Conservation (phyloP, 2,329 filamentous ascomycete genomes). For the Diplodia mutila region DNA sequence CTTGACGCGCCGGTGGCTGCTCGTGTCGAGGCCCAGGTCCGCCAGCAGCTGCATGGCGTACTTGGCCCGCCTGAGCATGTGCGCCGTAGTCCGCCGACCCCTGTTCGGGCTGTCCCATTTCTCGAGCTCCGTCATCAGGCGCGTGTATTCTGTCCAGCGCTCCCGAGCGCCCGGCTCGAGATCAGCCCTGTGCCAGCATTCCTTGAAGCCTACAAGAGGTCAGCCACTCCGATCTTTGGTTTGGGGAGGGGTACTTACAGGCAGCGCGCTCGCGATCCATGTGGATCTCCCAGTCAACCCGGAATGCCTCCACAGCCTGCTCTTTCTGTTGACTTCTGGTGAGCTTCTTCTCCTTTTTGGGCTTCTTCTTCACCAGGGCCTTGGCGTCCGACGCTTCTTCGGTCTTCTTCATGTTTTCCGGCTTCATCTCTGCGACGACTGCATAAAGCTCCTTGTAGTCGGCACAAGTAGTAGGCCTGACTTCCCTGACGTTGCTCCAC, state of each 20-base stretch:
- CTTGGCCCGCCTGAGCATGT: background rate
- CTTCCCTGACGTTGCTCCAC: background rate
- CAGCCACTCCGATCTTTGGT: background rate
- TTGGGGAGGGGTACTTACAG: slow-evolving; percentile 31
- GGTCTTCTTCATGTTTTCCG: too few species aligned
- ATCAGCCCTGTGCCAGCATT: slow-evolving; percentile 52
- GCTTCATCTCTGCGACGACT: background rate
- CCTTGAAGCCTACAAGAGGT: slow-evolving; percentile 42
- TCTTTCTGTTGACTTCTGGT: background rate
- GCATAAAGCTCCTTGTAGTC: background rate
- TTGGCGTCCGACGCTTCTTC: background rate
- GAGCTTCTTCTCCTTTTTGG: slow-evolving; percentile 8
- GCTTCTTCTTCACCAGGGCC: background rate
- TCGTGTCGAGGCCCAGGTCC: slow-evolving; percentile 32
- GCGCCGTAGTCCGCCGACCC: background rate
- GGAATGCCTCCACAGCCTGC: slow-evolving; percentile 4
- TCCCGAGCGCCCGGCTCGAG: slow-evolving; percentile 46
- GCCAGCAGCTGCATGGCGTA: slow-evolving; percentile 29
- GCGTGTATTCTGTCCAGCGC: slow-evolving; percentile 41
- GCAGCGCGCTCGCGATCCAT: slow-evolving; percentile 42
- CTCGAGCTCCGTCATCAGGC: background rate
- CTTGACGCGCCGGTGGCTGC: slow-evolving; percentile 43
- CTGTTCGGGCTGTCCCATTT: background rate
- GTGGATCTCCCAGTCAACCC: slow-evolving; percentile 35
- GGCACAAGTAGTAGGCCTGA: background rate